Evolutionary conservation across 345 rosid genomes (phyloP), one percentile per base, ranked within the genome.

Genomic region (Dimocarpus longan): DNA sequence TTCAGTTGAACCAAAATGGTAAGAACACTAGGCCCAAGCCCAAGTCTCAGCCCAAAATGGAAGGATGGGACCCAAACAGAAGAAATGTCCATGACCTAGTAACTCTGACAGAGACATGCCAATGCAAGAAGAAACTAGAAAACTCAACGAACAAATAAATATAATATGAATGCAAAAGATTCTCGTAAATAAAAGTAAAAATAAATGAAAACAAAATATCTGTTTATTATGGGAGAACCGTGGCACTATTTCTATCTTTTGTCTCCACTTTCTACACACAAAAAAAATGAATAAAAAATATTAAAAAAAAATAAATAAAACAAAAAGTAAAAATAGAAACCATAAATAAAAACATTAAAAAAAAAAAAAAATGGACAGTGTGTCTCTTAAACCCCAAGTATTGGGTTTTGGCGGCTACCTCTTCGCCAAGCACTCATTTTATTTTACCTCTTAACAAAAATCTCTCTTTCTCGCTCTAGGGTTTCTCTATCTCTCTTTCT

Each of bases 321-420:
- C 22, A 26, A 16, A 15, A 28, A 11, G 12, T 18, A 15, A 40
- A 70, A 66, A 39, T 70, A 26, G 65, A 12, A 28, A 65, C 21
- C 44, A 15, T 37, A 12, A 8, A n/a, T n/a, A n/a, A n/a, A n/a
- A n/a, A n/a, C n/a, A n/a, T n/a, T 71, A 40, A 19, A 39, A 74
- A 63, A 16, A 19, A 37, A 48, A 7, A 8, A 56, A 52, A 59
- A 66, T 69, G 54, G 66, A 21, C n/a, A 60, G 52, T 46, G 37
- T 32, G 18, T 50, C 26, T 73, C 80, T 80, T 73, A 84, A 84
- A 80, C 83, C 84, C 89, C 81, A 81, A 50, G 73, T 48, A 44
- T 75, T 81, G 84, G 83, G 85, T 79, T 84, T 84, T 72, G 86
- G 90, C 88, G 86, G 90, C 90, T 81, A 66, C 73, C 82, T 67